These are phyloP conservation scores for Colletotrichum sp. DNA, from an alignment of 2,329 filamentous ascomycete species.

Conservation along the genomic window DNA sequence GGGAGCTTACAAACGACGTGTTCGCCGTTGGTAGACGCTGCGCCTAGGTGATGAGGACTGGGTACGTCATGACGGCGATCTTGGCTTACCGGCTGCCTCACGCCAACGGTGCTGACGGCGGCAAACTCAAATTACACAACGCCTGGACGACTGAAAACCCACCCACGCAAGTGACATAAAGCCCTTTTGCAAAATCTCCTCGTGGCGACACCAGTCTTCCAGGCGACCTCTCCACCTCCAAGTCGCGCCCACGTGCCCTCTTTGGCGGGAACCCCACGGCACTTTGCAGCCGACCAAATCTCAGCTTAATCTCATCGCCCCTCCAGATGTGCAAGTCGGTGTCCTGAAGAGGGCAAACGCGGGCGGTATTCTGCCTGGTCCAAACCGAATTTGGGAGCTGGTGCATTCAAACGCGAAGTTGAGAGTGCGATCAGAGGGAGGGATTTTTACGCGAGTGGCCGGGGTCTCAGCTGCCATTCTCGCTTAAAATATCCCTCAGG, in stretches of 20 bases:
- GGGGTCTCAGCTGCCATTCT: not conserved
- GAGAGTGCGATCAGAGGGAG: not conserved
- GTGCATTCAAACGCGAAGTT: not conserved
- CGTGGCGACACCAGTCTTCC: not conserved
- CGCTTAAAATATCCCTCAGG: conserved; percentile 12
- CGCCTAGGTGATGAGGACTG: not conserved
- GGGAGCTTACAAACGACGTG: not conserved
- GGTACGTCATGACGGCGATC: not conserved
- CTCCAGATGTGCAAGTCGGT: not conserved
- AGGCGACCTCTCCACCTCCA: not conserved
- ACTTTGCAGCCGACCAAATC: not conserved
- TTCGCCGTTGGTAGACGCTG: not conserved
- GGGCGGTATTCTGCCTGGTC: not conserved
- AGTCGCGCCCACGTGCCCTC: not conserved
- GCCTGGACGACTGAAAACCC: not conserved
- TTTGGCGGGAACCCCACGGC: not conserved
- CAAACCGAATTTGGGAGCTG: not conserved
- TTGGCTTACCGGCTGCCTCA: not conserved
- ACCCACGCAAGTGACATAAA: not conserved
- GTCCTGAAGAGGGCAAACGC: not conserved
- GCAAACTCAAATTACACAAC: not conserved
- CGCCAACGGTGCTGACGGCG: not conserved
- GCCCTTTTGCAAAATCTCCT: not conserved
- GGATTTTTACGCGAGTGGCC: not conserved
- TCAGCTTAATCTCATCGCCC: not conserved